Percentiles rank a stretch among this genome's conserved stretches.
Evolutionary conservation across 768 basidiomycete species (phyloP).

Genomic region (Cyclocybe cylindracea): DNA sequence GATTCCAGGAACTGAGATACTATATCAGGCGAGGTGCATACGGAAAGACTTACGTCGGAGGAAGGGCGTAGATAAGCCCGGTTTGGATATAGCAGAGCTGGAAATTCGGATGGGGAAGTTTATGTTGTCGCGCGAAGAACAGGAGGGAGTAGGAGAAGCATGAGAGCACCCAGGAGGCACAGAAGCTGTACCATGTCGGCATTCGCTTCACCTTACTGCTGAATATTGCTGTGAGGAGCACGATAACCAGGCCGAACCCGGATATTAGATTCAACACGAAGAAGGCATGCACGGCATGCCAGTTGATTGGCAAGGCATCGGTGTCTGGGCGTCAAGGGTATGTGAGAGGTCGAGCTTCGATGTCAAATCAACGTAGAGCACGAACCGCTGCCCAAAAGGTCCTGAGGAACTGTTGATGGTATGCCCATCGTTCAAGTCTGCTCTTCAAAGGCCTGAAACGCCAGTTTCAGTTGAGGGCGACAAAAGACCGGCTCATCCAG

Average conservation of each 20-base stretch:
- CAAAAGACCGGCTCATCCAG: no score
- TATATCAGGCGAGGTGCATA: not conserved
- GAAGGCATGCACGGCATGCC: constrained; percentile 24
- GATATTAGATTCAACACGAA: constrained; percentile 32
- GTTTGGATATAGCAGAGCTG: constrained; percentile 32
- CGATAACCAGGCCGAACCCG: constrained; percentile 26
- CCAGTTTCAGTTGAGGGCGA: no score
- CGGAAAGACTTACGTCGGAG: constrained; percentile 19
- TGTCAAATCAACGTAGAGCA: no score
- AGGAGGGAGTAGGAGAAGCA: constrained; percentile 35
- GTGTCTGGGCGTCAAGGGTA: no score
- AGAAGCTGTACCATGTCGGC: constrained; percentile 40
- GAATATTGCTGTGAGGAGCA: constrained; percentile 27
- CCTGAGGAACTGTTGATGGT: no score
- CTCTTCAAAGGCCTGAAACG: no score
- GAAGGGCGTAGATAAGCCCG: constrained; percentile 33
- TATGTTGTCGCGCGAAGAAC: constrained; percentile 32
- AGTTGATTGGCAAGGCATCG: constrained; percentile 1
- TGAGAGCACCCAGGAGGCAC: constrained; percentile 35
- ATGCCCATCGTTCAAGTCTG: no score
- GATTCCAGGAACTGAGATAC: not conserved
- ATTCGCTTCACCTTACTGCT: constrained; percentile 29
- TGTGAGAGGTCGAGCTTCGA: no score
- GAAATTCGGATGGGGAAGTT: constrained; percentile 14
- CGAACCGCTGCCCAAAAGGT: no score